Conservation (phyloP, 192 early-diverging fungal genomes). For the Coemansia sp. region DNA sequence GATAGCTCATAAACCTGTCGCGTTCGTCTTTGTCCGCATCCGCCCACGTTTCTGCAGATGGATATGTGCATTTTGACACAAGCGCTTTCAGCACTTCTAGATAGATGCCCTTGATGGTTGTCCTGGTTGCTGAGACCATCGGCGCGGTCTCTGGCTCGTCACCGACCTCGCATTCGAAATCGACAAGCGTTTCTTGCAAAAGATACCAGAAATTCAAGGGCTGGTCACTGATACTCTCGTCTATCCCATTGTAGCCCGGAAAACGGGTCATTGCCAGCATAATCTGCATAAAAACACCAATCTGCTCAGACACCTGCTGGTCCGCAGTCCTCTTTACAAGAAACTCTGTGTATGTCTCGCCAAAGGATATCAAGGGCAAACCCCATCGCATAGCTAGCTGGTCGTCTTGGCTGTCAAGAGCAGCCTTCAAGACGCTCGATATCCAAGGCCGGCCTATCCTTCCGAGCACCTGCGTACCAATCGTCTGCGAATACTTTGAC, state of each 20-base stretch:
- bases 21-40: conserved; percentile 59
- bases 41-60: conserved; percentile 55
- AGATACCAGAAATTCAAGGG: conserved; percentile 74
- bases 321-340: conserved; percentile 18
- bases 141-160: conserved; percentile 13
- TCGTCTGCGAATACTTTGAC: conserved; percentile 23
- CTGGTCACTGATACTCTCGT: conserved; percentile 69
- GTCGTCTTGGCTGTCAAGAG: conserved; percentile 12
- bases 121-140: conserved; percentile 16
- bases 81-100: conserved; percentile 57
- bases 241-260: conserved; percentile 66
- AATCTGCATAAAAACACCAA: conserved; percentile 25
- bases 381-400: conserved; percentile 32
- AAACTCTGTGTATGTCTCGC: conserved; percentile 47
- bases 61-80: conserved; percentile 60
- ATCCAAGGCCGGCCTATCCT: conserved; percentile 34
- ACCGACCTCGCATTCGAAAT: conserved; percentile 39
- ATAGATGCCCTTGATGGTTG: conserved; percentile 52
- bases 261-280: conserved; percentile 69
- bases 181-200: conserved; percentile 68
- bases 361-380: conserved; percentile 34
- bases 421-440: conserved; percentile 11
- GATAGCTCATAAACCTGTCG: conserved; percentile 62
- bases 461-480: conserved; percentile 30
- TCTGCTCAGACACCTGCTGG: conserved; percentile 9